Evolutionary conservation across 371 early-diverging fungal species (phyloP).

Genomic region (Entomophthora muscae): DNA sequence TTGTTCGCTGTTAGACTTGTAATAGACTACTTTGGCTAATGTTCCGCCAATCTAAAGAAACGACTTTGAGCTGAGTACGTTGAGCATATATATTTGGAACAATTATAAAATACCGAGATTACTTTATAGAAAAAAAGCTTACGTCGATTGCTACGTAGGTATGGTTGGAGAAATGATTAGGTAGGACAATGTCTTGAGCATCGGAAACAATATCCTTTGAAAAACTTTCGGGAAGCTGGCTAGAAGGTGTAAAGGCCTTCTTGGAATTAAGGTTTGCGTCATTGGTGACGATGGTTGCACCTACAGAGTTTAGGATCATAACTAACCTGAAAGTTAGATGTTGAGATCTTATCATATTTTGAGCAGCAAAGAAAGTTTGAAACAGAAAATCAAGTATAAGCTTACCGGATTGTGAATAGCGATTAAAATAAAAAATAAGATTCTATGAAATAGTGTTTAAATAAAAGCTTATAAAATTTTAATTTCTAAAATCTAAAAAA

Average conservation of each 20-base stretch:
- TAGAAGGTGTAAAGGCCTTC: neutral
- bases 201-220: neutral
- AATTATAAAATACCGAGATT: neutral
- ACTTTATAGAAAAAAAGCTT: neutral
- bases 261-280: neutral
- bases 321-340: neutral
- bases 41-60: constrained; percentile 68
- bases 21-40: constrained; percentile 86
- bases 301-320: constrained; percentile 4
- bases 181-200: neutral
- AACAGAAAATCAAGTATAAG: no score
- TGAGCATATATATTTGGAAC: neutral
- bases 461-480: no score
- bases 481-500: no score
- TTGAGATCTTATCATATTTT: no score
- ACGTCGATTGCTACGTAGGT: constrained; percentile 2
- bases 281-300: neutral
- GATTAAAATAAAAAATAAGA: no score
- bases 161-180: neutral
- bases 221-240: neutral
- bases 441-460: no score
- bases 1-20: constrained; percentile 19
- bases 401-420: no score
- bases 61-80: neutral
- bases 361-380: no score